Base-by-base conservation (phyloP, 371 early-diverging fungal genomes). In the Massospora cicadina region DNA sequence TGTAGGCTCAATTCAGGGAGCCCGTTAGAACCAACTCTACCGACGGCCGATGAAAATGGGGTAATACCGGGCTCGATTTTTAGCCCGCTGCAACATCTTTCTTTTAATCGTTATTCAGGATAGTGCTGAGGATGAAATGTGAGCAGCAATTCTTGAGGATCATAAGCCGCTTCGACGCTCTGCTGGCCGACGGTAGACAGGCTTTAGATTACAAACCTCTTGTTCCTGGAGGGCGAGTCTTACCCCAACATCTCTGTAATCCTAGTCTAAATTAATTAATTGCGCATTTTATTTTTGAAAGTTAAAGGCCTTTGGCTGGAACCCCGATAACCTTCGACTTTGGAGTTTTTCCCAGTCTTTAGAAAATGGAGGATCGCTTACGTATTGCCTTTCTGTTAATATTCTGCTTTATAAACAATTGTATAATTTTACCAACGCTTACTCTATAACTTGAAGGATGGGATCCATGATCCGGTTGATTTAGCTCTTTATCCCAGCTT, bases 151-250 rank as follows among this genome's bases (percentile, higher is more conserved):
- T 62, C 26, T 43, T 2, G 21, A 31, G 62, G 10, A 17, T 62
- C 24, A 33, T 62, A 23, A 43, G 23, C n/a, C n/a, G 23, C 5
- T 28, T 62, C 12, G 62, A 62, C 25, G 5, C 24, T 17, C 26
- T 62, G 32, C 12, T 62, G 21, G 43, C 31, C 30, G 62, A 62
- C 10, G 62, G 28, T 5, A 30, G 26, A 10, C 23, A n/a, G 17
- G 62, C 62, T 31, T 33, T 62, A 33, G 30, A 33, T 12, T 62
- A 33, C 26, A 62, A 31, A 10, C 43, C 62, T n/a, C 31, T 2
- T 23, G 43, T 21, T 7, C 32, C 26, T 23, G 43, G 62, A n/a
- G 62, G 62, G 7, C 31, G 30, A 62, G 62, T 62, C 43, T 62
- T 28, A 33, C 17, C 17, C 43, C 43, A 10, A 43, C 10, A 5